Evolutionary conservation across 805 yeast genomes (phyloP).

Genomic region (Kockiozyma suomiensis): DNA sequence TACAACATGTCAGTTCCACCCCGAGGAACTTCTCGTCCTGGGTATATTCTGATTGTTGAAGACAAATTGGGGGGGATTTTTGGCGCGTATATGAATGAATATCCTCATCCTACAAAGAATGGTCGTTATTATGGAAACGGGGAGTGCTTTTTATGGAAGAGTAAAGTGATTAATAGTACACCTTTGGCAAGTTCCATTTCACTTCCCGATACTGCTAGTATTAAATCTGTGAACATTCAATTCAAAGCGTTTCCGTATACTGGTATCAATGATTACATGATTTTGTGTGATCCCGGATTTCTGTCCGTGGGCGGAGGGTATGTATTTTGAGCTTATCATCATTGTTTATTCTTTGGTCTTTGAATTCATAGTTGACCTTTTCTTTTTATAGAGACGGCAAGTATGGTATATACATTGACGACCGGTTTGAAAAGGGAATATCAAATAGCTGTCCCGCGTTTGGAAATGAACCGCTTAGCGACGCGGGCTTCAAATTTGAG

Average conservation of each 20-base stretch:
- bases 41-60: slow-evolving; percentile 72
- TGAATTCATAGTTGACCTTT: neutral
- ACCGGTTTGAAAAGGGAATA: slow-evolving; percentile 72
- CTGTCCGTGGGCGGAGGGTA: slow-evolving; percentile 84
- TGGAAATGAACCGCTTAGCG: slow-evolving; percentile 81
- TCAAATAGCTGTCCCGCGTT: slow-evolving; percentile 79
- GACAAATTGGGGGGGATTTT: slow-evolving; percentile 52
- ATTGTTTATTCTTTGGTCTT: too few relatives aligned
- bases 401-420: slow-evolving; percentile 88
- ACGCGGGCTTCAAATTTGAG: slow-evolving; percentile 62
- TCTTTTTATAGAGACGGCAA: slow-evolving; percentile 59
- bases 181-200: slow-evolving; percentile 88
- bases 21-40: slow-evolving; percentile 49
- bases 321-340: neutral
- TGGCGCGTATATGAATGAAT: slow-evolving; percentile 58
- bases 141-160: slow-evolving; percentile 89
- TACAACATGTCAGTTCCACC: slow-evolving; percentile 60
- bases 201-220: slow-evolving; percentile 39
- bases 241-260: slow-evolving; percentile 86
- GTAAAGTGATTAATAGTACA: slow-evolving; percentile 60
- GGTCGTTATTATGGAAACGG: slow-evolving; percentile 89
- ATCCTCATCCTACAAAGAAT: slow-evolving; percentile 68
- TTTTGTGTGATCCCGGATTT: slow-evolving; percentile 76
- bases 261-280: slow-evolving; percentile 81
- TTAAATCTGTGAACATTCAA: slow-evolving; percentile 42